Evolutionary conservation across 352 stramenopile species (phyloP).

Genomic region (Halophytophthora batemanensis): DNA sequence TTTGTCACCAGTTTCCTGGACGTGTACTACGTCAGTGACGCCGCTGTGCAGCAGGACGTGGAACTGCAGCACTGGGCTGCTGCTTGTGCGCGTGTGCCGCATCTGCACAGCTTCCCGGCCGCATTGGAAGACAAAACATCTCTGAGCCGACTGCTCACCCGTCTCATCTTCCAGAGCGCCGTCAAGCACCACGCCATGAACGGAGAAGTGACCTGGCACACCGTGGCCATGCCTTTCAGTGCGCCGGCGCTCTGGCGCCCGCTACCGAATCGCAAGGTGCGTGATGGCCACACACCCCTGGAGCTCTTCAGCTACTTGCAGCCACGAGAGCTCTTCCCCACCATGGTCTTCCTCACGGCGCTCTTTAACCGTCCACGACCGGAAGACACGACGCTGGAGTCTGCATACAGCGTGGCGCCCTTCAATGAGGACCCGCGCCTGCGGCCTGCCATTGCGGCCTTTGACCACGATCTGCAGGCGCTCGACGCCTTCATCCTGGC

Average conservation of each 20-base stretch:
- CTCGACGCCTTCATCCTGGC: constrained; percentile 29
- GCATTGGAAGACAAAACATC: constrained; percentile 11
- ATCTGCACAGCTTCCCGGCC: constrained; percentile 33
- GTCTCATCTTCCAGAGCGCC: constrained; percentile 37
- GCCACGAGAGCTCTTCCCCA: constrained; percentile 15
- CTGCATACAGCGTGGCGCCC: constrained; percentile 20
- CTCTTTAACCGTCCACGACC: constrained; percentile 33
- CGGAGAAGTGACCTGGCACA: constrained; percentile 36
- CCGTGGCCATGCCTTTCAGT: constrained; percentile 36
- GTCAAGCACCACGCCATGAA: constrained; percentile 53
- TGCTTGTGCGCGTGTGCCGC: constrained; percentile 18
- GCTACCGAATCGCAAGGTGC: constrained; percentile 28
- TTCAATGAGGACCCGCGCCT: constrained; percentile 29
- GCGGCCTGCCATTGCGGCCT: constrained; percentile 13
- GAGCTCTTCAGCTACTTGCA: constrained; percentile 30
- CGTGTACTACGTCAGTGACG: constrained; percentile 30
- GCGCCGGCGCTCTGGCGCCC: constrained; percentile 39
- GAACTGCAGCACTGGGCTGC: constrained; percentile 47
- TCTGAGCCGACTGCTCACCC: constrained; percentile 25
- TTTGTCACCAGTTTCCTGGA: constrained; percentile 40
- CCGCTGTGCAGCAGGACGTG: constrained; percentile 19
- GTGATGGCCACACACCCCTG: constrained; percentile 18
- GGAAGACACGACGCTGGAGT: constrained; percentile 23
- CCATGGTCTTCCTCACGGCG: constrained; percentile 24
- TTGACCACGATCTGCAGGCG: constrained; percentile 17